phyloP scores from a whole-genome alignment of 2,329 filamentous ascomycete species.

The Hysterium pulicare region DNA sequence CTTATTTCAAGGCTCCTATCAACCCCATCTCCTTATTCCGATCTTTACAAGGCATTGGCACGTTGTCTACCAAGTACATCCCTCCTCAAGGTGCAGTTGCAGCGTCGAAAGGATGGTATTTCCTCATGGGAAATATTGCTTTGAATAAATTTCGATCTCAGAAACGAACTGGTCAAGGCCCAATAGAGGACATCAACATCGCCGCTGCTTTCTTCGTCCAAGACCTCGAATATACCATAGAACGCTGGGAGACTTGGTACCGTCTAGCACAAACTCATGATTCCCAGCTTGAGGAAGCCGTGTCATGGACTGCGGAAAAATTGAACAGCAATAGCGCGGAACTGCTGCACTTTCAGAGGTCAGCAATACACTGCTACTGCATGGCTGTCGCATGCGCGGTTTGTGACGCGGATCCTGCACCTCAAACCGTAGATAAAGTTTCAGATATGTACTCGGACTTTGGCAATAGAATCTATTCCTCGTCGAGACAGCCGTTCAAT shows the following conservation, averaged over 20 bases:
- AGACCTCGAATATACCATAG: constrained; percentile 76
- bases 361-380: constrained; percentile 73
- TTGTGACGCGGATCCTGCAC: constrained; percentile 52
- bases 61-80: constrained; percentile 42
- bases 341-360: constrained; percentile 70
- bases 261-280: constrained; percentile 83
- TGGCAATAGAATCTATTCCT: constrained; percentile 65
- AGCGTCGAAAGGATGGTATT: constrained; percentile 86
- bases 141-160: constrained; percentile 80
- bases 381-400: constrained; percentile 65
- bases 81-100: constrained; percentile 64
- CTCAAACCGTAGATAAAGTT: constrained; percentile 55
- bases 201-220: constrained; percentile 76
- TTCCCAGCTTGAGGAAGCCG: constrained; percentile 80
- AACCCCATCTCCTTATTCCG: constrained; percentile 77
- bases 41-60: constrained; percentile 72
- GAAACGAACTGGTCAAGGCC: constrained; percentile 73
- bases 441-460: constrained; percentile 68
- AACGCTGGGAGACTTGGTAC: constrained; percentile 90
- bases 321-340: constrained; percentile 80
- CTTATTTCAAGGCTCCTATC: constrained; percentile 78
- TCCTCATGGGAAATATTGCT: constrained; percentile 81
- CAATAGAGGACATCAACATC: constrained; percentile 79
- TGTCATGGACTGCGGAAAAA: constrained; percentile 86
- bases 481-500: constrained; percentile 63